These are phyloP conservation scores for Exserohilum rostratum DNA, from an alignment of 2,329 filamentous ascomycete genomes.

Conservation along the genomic window DNA sequence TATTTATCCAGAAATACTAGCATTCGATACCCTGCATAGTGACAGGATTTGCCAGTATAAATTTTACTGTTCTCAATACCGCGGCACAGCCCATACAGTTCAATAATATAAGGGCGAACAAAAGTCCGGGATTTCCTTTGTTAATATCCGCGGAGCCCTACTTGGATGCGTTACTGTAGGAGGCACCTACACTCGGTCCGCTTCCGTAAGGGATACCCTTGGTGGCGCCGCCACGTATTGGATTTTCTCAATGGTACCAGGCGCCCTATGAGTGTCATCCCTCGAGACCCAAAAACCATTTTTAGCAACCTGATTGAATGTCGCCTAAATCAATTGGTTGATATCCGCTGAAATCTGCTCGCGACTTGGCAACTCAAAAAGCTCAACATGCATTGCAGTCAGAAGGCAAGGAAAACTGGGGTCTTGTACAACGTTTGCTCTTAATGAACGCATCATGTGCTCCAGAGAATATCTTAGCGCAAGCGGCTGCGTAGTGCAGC, in stretches of 20 bases:
- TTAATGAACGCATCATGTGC: too few relatives aligned
- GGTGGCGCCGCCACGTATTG: neutral
- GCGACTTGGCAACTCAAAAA: too few relatives aligned
- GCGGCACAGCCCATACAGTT: too few relatives aligned
- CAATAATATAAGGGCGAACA: neutral
- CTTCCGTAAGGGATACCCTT: constrained; percentile 1
- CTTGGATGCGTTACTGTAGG: neutral
- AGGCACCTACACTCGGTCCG: neutral
- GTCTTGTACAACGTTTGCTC: too few relatives aligned
- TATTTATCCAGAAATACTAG: neutral
- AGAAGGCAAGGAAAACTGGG: too few relatives aligned
- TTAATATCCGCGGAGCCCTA: neutral
- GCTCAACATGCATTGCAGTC: too few relatives aligned
- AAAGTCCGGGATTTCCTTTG: neutral
- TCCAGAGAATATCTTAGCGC: too few relatives aligned
- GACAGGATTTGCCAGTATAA: neutral
- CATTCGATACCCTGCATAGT: neutral
- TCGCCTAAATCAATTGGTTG: too few relatives aligned
- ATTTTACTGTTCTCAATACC: neutral
- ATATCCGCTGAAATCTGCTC: too few relatives aligned
- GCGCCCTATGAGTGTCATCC: neutral
- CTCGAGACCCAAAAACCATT: too few relatives aligned
- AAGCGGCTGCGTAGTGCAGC: too few relatives aligned
- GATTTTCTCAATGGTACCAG: neutral
- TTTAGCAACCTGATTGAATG: too few relatives aligned